Evolutionary conservation across 257 asterid genomes (phyloP), one percentile per base, ranked within the genome.

Genomic region (Forsythia viridissima): DNA sequence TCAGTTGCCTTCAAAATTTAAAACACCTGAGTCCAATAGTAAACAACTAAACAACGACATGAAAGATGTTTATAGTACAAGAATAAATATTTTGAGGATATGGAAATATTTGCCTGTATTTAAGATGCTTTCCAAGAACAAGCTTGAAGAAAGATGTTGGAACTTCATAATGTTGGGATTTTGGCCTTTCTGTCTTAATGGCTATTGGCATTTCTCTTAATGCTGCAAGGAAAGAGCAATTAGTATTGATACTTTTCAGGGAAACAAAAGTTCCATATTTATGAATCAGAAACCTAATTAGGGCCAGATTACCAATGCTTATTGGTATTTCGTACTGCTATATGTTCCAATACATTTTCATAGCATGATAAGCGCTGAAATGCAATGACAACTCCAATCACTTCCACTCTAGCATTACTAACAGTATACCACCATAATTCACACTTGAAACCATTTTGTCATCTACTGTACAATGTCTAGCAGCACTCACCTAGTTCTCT

Each of bases 131-230:
- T 66, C 99, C 99, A 11, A 95, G 98, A 55, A 93, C 96, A 69
- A 93, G 89, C 89, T 90, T 87, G 92, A 93, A 95, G 94, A 93
- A 95, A 72, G 97, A 88, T 2, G 98, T 93, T 2, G 99, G 98
- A 70, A 95, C 85, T 74, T 93, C 99, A 43, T 93, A 95, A 77
- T 93, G 98, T 75, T 95, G 98, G 77, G 90, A 74, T 84, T 95
- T 93, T 5, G 99, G 87, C 75, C 72, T 82, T 52, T 95, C 99
- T 18, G 98, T 92, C 85, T 88, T 79, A 78, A 95, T 85, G 42
- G 98, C 98, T 79, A 93, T 93, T 0, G 98, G 97, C 97, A 93
- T 87, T 83, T 91, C 92, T 77, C 79, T 88, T 90, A 95, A 77
- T 37, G 94, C 98, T 95, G 92, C 88, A 84, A 83, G 44, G 75